Conservation (phyloP, 495 filamentous ascomycete genomes). For the Penicillium silybi region DNA sequence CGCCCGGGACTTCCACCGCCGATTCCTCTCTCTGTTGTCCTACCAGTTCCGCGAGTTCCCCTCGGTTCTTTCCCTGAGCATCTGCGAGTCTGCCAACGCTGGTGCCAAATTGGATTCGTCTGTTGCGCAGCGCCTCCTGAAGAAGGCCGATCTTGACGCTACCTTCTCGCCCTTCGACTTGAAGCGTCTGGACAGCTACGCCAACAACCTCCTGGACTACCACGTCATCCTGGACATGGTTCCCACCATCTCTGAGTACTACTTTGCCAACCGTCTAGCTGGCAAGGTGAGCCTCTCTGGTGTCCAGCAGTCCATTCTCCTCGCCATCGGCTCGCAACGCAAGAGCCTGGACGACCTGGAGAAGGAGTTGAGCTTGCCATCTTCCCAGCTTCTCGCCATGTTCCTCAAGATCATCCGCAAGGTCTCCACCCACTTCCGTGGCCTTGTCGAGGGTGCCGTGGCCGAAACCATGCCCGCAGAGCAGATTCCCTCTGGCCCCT, state of each 20-base stretch:
- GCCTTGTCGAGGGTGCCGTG: conserved; percentile 69
- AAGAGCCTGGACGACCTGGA: conserved; percentile 81
- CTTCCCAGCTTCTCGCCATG: conserved; percentile 85
- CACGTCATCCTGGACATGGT: conserved; percentile 95
- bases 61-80: conserved; percentile 73
- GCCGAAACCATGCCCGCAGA: conserved; percentile 62
- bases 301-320: conserved; percentile 78
- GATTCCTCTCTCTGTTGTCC: conserved; percentile 81
- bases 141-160: conserved; percentile 67
- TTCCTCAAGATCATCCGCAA: conserved; percentile 95
- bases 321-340: conserved; percentile 83
- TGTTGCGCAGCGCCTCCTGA: conserved; percentile 50
- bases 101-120: conserved; percentile 60
- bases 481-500: conserved; percentile 49
- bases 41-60: conserved; percentile 91
- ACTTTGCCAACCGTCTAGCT: conserved; percentile 74
- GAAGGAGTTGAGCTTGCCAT: conserved; percentile 68
- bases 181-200: conserved; percentile 90
- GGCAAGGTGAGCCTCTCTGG: conserved; percentile 63
- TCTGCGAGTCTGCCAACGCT: conserved; percentile 77
- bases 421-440: conserved; percentile 69
- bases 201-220: conserved; percentile 95
- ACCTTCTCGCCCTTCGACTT: conserved; percentile 86
- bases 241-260: conserved; percentile 71
- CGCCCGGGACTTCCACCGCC: conserved; percentile 84